Evolutionary conservation across 176 grass and related monocot species (phyloP), one percentile per base, ranked within the genome.

Genomic region (Ensete glaucum): DNA sequence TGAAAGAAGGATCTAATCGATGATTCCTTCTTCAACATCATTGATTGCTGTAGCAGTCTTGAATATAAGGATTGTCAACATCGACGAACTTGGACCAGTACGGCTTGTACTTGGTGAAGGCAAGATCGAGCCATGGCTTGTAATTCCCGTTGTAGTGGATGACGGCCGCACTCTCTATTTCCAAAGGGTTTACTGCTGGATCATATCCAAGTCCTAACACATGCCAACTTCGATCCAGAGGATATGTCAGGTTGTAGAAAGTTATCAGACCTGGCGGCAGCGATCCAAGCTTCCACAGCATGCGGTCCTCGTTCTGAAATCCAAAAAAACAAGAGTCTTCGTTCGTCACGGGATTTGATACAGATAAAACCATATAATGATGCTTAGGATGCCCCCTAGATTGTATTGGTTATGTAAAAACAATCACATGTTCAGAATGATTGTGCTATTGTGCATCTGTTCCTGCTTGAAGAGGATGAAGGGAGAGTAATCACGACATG

Each of bases 61-160:
- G 84, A 72, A 98, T 85, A 50, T 98, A 77, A 0, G 82, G 78
- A 75, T 85, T 85, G 54, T 91, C 86, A 72, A 87, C 72, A 76
- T 89, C 82, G 25, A 99, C 86, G 83, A 84, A 83, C 82, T 91
- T 99, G 50, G 90, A 93, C 95, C 95, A 94, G 78, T 91, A 93
- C n/a, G 80, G 5, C 73, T 86, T 91, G 82, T 99, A 99, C 84
- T 93, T 94, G 15, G 82, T 83, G 78, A 99, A 82, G 19, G 95
- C 95, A 91, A 99, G 90, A 83, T 99, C 88, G 23, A 99, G 76
- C 95, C 95, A 99, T 14, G 95, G 90, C 78, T 94, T 99, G 84
- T 99, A 94, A 54, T 99, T 99, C 68, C 95, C 95, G 1, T 99
- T 99, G 59, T 99, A 99, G 75, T 99, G 95, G 82, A 93, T 78